A percentile compares a stretch with the other conserved stretches of the same genome.
phyloP scores from a whole-genome alignment of 106 monocot genomes.

The Iris macrosiphon region DNA sequence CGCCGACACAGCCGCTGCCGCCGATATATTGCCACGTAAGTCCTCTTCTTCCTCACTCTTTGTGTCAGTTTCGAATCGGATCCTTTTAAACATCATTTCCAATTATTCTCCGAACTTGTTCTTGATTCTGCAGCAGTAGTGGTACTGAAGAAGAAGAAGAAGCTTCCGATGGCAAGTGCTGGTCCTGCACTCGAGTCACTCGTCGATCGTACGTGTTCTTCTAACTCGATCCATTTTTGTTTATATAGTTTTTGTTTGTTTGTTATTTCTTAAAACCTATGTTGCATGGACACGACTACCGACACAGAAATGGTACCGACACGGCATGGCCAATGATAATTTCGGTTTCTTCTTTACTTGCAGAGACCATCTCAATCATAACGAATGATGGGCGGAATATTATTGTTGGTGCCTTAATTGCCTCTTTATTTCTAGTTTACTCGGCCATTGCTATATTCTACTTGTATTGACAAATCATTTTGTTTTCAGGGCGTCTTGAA shows the following conservation, averaged over 20 bases:
- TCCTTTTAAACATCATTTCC: too few relatives aligned
- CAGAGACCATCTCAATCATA: conserved; percentile 91
- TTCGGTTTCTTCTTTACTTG: conserved; percentile 12
- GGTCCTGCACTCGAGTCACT: conserved; percentile 54
- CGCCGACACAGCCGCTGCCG: too few relatives aligned
- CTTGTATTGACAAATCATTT: not conserved
- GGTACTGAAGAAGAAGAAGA: too few relatives aligned
- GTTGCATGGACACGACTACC: too few relatives aligned
- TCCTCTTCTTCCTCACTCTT: too few relatives aligned
- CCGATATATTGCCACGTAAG: too few relatives aligned
- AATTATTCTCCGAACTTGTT: too few relatives aligned
- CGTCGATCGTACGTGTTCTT: conserved; percentile 39
- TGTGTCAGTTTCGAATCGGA: too few relatives aligned
- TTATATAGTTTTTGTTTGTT: not conserved
- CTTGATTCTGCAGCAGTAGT: too few relatives aligned
- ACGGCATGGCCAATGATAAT: not conserved
- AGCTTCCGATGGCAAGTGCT: too few relatives aligned
- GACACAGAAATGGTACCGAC: too few relatives aligned
- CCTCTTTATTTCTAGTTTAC: not conserved
- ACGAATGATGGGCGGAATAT: conserved; percentile 98
- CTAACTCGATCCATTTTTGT: not conserved
- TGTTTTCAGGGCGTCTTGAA: conserved; percentile 69
- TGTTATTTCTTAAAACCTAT: too few relatives aligned
- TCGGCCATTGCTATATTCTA: not conserved
- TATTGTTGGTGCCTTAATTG: conserved; percentile 34